These are phyloP conservation scores for Tardiomyces blankii DNA, from an alignment of 1,139 yeast species.

Conservation along the genomic window DNA sequence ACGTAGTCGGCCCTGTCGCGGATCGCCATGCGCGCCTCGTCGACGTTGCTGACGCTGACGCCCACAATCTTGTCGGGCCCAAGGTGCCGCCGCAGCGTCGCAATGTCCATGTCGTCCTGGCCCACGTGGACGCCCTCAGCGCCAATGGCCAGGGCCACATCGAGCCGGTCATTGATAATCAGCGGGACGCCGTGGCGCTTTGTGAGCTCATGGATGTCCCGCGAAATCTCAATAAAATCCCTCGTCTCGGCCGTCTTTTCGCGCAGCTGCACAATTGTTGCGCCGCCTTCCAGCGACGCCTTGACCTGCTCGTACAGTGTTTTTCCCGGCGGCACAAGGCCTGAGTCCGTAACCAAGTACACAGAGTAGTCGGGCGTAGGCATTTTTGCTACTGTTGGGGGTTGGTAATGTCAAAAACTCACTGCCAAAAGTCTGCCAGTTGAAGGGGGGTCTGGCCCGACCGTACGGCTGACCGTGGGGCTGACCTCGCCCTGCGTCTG, in stretches of 20 bases:
- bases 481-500: too few species aligned
- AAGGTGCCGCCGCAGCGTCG: conserved; percentile 45
- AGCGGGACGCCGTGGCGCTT: conserved; percentile 53
- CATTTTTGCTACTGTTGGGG: neutral
- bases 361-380: conserved; percentile 47
- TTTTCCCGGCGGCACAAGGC: conserved; percentile 55
- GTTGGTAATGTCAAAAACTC: neutral
- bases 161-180: conserved; percentile 79
- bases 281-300: conserved; percentile 58
- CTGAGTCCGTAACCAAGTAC: conserved; percentile 75
- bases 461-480: too few species aligned
- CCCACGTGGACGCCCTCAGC: conserved; percentile 95
- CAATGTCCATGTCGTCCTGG: conserved; percentile 74
- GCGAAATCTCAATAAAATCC: conserved; percentile 55
- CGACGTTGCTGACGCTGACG: conserved; percentile 52
- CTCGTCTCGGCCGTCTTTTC: conserved; percentile 67
- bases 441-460: too few species aligned
- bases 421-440: neutral
- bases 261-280: conserved; percentile 70
- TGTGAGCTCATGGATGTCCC: conserved; percentile 51
- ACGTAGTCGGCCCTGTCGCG: conserved; percentile 52
- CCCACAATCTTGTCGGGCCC: conserved; percentile 76
- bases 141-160: conserved; percentile 79
- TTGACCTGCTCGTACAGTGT: conserved; percentile 42
- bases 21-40: conserved; percentile 40